Base-by-base conservation (phyloP, 1,139 yeast genomes). In the Sugiyamaella sp. region DNA sequence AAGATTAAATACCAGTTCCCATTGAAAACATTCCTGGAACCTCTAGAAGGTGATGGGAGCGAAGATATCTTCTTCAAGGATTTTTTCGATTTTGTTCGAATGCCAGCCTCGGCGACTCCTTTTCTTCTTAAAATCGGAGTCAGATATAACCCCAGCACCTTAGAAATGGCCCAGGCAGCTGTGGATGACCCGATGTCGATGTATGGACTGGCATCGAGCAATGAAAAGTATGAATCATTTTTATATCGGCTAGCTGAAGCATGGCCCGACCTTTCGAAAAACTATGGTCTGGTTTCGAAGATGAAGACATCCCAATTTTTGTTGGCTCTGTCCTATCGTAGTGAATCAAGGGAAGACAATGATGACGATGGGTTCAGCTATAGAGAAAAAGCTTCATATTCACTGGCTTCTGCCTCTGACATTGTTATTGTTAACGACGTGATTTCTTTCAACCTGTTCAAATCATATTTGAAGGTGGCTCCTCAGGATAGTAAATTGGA, bases 361-460 rank as follows among this genome's bases (percentile, higher is more conserved):
- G 57, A 52, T 5, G 63, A 56, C 27, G 63, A 63, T 16, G 56
- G 49, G 9, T 63, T 59, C 8, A 54, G 45, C 29, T 51, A 53
- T 27, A 50, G 54, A n/a, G 60, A 59, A 4, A 25, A 49, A 1
- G 53, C 61, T 12, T 49, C 56, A n/a, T 55, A 57, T 19, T 19
- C 46, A 1, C 53, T 63, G 14, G 46, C 51, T 19, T 37, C 60
- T 1, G 70, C 73, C 0, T 41, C 58, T 1, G 68, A 71, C 19
- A 60, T 72, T 24, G 69, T 70, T n/a, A 62, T 74, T 48, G 71
- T 71, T 12, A 76, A 74, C 52, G 73, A 74, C 50, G 70, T 74
- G n/a, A 65, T 71, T 16, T 60, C 65, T 10, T 73, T 64, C 63
- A 70, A 71, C 53, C 60, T 67, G 49, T 74, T 74, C 60, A 69